A percentile compares a stretch with the other conserved stretches of the same genome.
phyloP scores from a whole-genome alignment of 257 asterid genomes.

The Petunia axillaris region DNA sequence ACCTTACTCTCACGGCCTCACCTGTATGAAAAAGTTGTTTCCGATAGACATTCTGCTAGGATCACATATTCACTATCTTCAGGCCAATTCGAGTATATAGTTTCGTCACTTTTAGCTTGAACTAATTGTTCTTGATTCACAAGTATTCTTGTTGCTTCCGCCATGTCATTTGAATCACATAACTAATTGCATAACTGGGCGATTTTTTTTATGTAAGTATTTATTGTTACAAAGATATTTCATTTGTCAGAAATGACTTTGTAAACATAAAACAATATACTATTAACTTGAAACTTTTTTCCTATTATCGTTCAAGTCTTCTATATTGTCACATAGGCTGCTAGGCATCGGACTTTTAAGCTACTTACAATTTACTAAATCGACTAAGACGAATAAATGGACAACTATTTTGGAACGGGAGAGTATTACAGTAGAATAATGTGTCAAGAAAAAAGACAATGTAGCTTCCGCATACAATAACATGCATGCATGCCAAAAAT shows the following conservation, averaged over 20 bases:
- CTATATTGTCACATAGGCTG: not conserved
- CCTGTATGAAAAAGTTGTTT: too few species aligned
- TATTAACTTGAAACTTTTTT: too few species aligned
- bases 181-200: not conserved
- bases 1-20: too few species aligned
- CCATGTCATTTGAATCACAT: not conserved
- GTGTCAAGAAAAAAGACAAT: too few species aligned
- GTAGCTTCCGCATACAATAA: too few species aligned
- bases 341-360: too few species aligned
- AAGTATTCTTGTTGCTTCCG: not conserved
- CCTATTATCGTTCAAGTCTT: not conserved
- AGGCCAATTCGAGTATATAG: not conserved
- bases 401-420: too few species aligned
- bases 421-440: too few species aligned
- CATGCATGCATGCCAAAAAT: too few species aligned
- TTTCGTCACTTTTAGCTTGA: not conserved
- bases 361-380: too few species aligned
- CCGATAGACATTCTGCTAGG: too few species aligned
- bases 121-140: not conserved
- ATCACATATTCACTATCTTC: not conserved
- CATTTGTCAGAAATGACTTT: not conserved
- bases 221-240: not conserved
- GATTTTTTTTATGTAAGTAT: constrained; percentile 14
- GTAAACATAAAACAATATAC: not conserved
- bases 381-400: too few species aligned